Conservation (phyloP, 371 early-diverging fungal genomes). For the Rhizomucor pusillus region DNA sequence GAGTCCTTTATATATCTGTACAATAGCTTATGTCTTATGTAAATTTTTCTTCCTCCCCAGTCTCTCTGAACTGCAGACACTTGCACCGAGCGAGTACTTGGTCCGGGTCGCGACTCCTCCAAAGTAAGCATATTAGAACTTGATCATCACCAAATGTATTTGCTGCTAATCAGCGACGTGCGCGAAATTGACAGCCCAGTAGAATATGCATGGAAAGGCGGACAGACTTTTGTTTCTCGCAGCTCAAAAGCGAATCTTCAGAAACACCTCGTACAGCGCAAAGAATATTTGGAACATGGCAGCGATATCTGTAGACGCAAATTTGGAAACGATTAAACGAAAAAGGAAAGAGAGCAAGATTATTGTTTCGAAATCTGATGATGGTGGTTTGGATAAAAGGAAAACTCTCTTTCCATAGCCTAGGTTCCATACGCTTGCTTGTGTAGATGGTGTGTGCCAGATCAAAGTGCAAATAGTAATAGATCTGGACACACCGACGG, state of each 20-base stretch:
- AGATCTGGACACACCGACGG: no score
- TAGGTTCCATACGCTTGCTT: no score
- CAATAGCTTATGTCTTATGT: not conserved
- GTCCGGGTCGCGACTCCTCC: slow-evolving; percentile 58
- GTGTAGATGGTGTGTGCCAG: no score
- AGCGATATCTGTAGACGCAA: slow-evolving; percentile 51
- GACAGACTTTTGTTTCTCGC: slow-evolving; percentile 34
- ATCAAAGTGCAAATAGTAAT: no score
- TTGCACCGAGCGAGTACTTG: slow-evolving; percentile 64
- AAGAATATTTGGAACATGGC: slow-evolving; percentile 60
- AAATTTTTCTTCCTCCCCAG: slow-evolving; percentile 15
- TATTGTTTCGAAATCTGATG: no score
- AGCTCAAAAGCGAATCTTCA: slow-evolving; percentile 47
- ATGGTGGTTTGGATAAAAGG: no score
- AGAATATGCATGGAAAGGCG: slow-evolving; percentile 58
- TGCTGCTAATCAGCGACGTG: not conserved
- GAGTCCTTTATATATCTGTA: not conserved
- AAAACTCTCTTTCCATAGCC: no score
- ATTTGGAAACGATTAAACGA: slow-evolving; percentile 18
- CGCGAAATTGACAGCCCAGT: slow-evolving; percentile 32
- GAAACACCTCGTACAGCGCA: slow-evolving; percentile 47
- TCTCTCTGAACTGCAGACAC: slow-evolving; percentile 59
- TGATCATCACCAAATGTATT: not conserved
- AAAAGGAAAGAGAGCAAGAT: no score
- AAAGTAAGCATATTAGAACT: slow-evolving; percentile 45